Conservation (phyloP, 345 rosid genomes). For the Anacardium occidentale region DNA sequence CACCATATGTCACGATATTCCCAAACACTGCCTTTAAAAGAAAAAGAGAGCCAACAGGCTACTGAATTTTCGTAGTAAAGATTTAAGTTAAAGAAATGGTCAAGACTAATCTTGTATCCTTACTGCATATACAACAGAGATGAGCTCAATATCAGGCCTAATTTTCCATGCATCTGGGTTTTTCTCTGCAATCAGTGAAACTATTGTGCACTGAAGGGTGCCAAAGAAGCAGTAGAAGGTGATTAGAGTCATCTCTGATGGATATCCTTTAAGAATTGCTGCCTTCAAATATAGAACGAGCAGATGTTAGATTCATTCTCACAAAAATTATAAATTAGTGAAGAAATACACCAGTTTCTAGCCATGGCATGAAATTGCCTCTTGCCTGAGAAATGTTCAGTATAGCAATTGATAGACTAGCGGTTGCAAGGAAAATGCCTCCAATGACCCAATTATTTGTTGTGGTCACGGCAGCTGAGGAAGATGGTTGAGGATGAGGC, state of each 20-base stretch:
- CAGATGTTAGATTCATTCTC: conserved; percentile 2
- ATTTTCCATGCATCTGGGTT: conserved; percentile 51
- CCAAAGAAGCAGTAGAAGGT: conserved; percentile 49
- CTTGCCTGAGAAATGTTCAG: conserved; percentile 44
- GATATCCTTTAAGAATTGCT: conserved; percentile 42
- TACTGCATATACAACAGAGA: conserved; percentile 45
- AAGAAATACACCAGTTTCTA: not conserved
- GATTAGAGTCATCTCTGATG: conserved; percentile 44
- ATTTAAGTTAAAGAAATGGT: not conserved
- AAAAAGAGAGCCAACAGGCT: not conserved
- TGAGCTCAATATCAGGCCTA: conserved; percentile 34
- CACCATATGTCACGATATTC: conserved; percentile 28
- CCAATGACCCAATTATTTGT: conserved; percentile 44
- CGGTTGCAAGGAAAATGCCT: conserved; percentile 40
- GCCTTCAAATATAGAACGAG: conserved; percentile 31
- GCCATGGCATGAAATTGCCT: not conserved
- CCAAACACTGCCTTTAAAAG: conserved; percentile 45
- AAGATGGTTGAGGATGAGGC: conserved; percentile 9
- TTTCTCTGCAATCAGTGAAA: conserved; percentile 41
- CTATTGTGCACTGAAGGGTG: conserved; percentile 43
- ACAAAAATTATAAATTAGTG: not conserved
- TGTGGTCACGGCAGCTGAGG: conserved; percentile 4
- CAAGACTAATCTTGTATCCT: conserved; percentile 6
- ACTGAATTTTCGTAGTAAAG: not conserved
- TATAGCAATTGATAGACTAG: conserved; percentile 35